Evolutionary conservation across 495 filamentous ascomycete genomes (phyloP), one percentile per base, ranked within the genome.

Genomic region (Parachaetomium inaequale): DNA sequence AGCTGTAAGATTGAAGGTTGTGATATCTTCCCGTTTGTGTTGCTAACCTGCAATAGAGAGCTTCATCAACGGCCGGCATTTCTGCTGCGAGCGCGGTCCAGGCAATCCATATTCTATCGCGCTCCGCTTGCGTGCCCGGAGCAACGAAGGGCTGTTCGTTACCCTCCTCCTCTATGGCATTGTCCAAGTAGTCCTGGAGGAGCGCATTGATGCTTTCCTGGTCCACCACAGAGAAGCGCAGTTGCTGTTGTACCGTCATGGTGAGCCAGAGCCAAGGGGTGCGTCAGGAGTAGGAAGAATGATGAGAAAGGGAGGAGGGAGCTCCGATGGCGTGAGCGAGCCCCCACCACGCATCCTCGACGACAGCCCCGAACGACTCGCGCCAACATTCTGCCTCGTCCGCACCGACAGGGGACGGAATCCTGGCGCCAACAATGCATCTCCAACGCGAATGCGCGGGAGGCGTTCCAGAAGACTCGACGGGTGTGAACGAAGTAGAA

Each of bases 61-160:
- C 1, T 21, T 7, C 29, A 12, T 53, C 28, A 21, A 19, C 15
- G 3, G 26, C n/a, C 36, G n/a, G 15, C 1, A 36, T 53, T 36
- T 53, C 50, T 12, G 49, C 49, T 1, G 4, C 11, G 0, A 34
- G 50, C n/a, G 50, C 50, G 15, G 36, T 53, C 50, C 5, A 52
- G 31, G 31, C 51, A 54, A 19, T 54, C 31, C 10, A 54, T 55
- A 40, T 10, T 28, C 52, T 55, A 26, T 55, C 23, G 34, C 51
- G 36, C 53, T 42, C 53, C 36, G 11, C 21, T 55, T 42, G 17
- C 36, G 34, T 55, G 12, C 12, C 53, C 19, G 4, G 53, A 55
- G 53, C 34, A 55, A 42, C 52, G 21, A 55, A 53, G 50, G 31
- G 50, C 50, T 53, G 28, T 31, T 53, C n/a, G 29, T 53, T 53